Evolutionary conservation across 129 eudicot genomes (phyloP), one percentile per base, ranked within the genome.

Genomic region (Arctium lappa): DNA sequence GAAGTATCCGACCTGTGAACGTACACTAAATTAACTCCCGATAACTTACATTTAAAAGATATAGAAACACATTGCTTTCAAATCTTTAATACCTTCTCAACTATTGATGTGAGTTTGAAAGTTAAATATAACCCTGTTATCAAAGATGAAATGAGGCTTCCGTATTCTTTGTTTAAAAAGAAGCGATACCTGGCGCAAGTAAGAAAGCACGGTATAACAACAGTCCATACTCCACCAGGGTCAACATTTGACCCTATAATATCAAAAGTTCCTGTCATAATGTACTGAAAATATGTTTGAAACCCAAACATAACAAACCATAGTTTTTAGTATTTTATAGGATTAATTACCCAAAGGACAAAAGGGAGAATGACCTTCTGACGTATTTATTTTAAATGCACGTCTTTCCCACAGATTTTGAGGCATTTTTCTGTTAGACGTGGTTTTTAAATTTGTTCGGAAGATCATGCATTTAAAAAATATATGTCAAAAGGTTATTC

Each of bases 111-210:
- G 50, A 91, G 95, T 89, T 91, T 91, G 81, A 91, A 91, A 9
- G 95, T 91, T 73, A 91, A 79, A 77, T 91, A 91, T 68, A 91
- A 82, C 66, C 95, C 95, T 3, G 92, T 89, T 33, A 85, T 91
- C 74, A 91, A 69, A 72, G 95, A 91, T 34, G 95, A 91, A 86
- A 91, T 87, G 30, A 91, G 90, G 87, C 95, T 91, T 72, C 95
- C 95, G 33, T 91, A 89, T 44, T 91, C 92, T 86, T 91, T 91
- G 82, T 91, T 91, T 84, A 91, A 80, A 44, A 91, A 91, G 80
- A 91, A 91, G 27, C 95, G 86, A 48, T 91, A 91, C 95, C 95
- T 30, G 95, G 95, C 73, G 95, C 85, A 30, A 92, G 95, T 78
- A 91, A 87, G 85, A 91, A 84, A 60, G 95, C 91, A 48, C 95